These are phyloP conservation scores for Lyophyllum atratum DNA, from an alignment of 768 basidiomycete genomes.

Conservation along the genomic window DNA sequence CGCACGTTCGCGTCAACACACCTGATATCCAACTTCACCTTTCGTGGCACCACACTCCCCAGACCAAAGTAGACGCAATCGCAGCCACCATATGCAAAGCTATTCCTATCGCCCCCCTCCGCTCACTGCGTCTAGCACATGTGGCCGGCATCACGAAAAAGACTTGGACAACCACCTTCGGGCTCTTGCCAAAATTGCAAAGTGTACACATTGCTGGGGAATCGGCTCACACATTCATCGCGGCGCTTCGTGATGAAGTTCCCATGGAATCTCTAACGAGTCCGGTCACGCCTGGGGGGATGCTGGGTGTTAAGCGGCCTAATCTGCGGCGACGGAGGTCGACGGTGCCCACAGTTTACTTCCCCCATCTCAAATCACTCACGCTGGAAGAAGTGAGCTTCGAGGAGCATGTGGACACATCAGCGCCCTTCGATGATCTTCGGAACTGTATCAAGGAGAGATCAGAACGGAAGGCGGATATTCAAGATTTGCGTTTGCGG, in stretches of 20 bases:
- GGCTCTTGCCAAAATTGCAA: conserved; percentile 25
- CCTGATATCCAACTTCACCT: conserved; percentile 23
- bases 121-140: conserved; percentile 23
- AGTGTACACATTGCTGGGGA: conserved; percentile 24
- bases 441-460: conserved; percentile 31
- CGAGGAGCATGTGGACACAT: conserved; percentile 6
- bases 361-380: conserved; percentile 28
- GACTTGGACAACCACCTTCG: conserved; percentile 28
- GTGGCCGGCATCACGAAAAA: conserved; percentile 17
- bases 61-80: conserved; percentile 15
- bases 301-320: conserved; percentile 11
- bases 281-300: conserved; percentile 10
- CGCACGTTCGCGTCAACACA: neutral
- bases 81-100: conserved; percentile 22
- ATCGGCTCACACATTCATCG: conserved; percentile 22
- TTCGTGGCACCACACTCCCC: conserved; percentile 21
- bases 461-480: conserved; percentile 27
- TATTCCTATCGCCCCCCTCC: conserved; percentile 25
- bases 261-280: conserved; percentile 9
- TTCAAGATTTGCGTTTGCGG: conserved; percentile 28
- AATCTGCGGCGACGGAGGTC: conserved; percentile 13
- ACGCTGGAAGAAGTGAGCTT: conserved; percentile 26
- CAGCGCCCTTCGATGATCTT: conserved; percentile 9
- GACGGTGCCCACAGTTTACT: conserved; percentile 19
- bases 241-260: conserved; percentile 24